Base-by-base conservation (phyloP, 108 stramenopile species). In the Nitzschia palea region DNA sequence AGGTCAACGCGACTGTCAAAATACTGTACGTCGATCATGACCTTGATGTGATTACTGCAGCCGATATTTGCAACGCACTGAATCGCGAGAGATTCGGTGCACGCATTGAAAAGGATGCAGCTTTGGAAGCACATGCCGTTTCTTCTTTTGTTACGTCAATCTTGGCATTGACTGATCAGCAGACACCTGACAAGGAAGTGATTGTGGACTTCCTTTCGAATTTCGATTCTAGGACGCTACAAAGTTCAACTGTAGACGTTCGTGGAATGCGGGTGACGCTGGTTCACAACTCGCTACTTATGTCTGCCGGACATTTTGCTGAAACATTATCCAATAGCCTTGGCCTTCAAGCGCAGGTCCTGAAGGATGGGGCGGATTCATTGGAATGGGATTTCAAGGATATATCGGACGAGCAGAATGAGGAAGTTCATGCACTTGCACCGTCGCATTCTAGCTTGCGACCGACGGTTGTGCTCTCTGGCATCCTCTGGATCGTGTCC, bases 11-110 rank as follows among this genome's bases (percentile, higher is more conserved):
- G n/a, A 80, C 84, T 14, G 72, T 52, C 68, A 85, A 83, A 69
- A 55, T 74, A 42, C 67, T 83, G 1, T 88, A 84, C 50, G 82
- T 86, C 25, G 67, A 77, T 36, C 87, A 88, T 58, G 71, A 81
- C 52, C 20, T 66, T 15, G 48, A 71, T 47, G 29, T 48, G 5
- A 60, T 80, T 12, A 56, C 82, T 2, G 86, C 84, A 0, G 48
- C 33, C 5, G 75, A 67, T 23, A 77, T 92, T 57, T 68, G 44
- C 28, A 62, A 66, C 29, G 65, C 66, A 6, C 66, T 92, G 55
- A 78, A 84, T 48, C 37, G 64, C 0, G 62, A 69, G 29, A 44
- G 48, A 1, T 79, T 92, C 52, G 85, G 73, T 3, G 74, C 86
- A 14, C 35, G 28, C 4, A 52, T 86, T 1, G 72, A 70, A 55